Evolutionary conservation across 805 yeast genomes (phyloP).

Genomic region (Vanderwaltozyma polyspora): DNA sequence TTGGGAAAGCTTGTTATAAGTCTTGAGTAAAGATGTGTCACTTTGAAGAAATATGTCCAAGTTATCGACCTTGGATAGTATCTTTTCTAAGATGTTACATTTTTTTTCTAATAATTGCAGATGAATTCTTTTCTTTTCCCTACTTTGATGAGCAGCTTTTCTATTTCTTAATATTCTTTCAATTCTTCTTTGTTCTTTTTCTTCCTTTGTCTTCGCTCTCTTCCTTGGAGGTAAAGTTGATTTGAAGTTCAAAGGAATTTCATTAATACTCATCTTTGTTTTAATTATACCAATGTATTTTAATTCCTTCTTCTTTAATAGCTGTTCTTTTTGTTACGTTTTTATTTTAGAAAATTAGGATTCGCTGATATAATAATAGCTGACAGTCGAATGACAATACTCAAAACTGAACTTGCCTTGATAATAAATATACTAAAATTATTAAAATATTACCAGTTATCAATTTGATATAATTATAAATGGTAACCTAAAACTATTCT

Average conservation of each 20-base stretch:
- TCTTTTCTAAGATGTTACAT: constrained; percentile 24
- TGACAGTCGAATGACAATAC: too few relatives aligned
- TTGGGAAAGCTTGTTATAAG: not conserved
- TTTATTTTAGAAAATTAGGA: too few relatives aligned
- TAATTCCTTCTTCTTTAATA: too few relatives aligned
- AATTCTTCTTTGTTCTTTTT: constrained; percentile 90
- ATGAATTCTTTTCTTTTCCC: constrained; percentile 91
- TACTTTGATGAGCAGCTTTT: constrained; percentile 93
- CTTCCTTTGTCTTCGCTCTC: constrained; percentile 92
- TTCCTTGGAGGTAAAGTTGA: constrained; percentile 80
- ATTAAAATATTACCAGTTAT: too few relatives aligned
- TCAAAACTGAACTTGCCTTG: too few relatives aligned
- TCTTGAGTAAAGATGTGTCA: constrained; percentile 2
- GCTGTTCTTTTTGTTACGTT: too few relatives aligned
- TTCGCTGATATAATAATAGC: too few relatives aligned
- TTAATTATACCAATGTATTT: not conserved
- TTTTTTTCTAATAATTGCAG: constrained; percentile 68
- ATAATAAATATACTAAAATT: too few relatives aligned
- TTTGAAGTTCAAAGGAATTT: constrained; percentile 30
- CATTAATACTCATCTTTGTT: not conserved
- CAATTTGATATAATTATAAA: too few relatives aligned
- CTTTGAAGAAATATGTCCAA: constrained; percentile 7
- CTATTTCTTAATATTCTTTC: constrained; percentile 89
- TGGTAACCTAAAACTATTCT: too few relatives aligned
- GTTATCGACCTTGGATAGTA: constrained; percentile 13